These are phyloP conservation scores for Linum lewisii DNA, from an alignment of 345 rosid species.

Conservation along the genomic window DNA sequence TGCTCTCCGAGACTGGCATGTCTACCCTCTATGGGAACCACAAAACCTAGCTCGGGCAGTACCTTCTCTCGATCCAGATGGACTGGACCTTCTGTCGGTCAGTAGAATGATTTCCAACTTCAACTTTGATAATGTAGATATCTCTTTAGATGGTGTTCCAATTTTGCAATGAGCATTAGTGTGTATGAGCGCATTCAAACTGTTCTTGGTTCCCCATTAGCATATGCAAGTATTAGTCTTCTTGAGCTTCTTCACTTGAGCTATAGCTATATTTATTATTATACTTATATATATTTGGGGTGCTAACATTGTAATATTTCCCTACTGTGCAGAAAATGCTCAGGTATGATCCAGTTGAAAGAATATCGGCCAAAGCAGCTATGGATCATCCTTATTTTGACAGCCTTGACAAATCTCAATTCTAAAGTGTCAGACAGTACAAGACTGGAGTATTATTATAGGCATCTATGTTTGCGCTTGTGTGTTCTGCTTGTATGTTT, in stretches of 20 bases:
- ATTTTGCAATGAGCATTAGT: no score
- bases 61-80: slow-evolving; percentile 64
- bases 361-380: slow-evolving; percentile 86
- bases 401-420: slow-evolving; percentile 87
- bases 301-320: background rate
- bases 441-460: no score
- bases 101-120: background rate
- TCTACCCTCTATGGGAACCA: slow-evolving; percentile 75
- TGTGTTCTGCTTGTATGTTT: background rate
- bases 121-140: no score
- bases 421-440: slow-evolving; percentile 28
- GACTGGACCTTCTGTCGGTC: slow-evolving; percentile 84
- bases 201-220: no score
- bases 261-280: background rate
- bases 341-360: slow-evolving; percentile 67
- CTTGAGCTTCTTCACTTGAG: background rate
- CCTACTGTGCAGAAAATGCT: slow-evolving; percentile 61
- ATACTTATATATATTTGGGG: background rate
- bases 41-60: slow-evolving; percentile 62
- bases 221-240: no score
- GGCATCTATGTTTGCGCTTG: background rate
- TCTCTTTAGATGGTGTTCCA: no score
- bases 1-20: slow-evolving; percentile 82
- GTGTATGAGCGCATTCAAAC: no score
- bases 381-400: slow-evolving; percentile 85